phyloP scores from a whole-genome alignment of 176 grass and related monocot species.

The Zoysia pacifica region DNA sequence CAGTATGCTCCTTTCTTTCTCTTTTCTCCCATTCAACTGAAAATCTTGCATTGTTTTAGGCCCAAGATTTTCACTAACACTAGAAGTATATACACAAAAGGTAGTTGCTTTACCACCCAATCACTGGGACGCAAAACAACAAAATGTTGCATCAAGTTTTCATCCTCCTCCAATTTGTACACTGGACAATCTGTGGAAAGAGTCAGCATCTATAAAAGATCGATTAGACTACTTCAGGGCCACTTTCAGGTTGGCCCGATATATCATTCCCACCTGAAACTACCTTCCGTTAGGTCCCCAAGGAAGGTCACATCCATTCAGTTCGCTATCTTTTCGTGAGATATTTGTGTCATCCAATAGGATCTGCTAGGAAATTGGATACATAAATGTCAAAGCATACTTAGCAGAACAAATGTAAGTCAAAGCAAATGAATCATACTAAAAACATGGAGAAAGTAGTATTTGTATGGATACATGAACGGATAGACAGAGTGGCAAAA shows the following conservation, averaged over 20 bases:
- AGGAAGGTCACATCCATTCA: not conserved
- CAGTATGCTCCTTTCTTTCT: not conserved
- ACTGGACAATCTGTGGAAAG: constrained; percentile 34
- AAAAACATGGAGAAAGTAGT: not conserved
- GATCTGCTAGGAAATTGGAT: constrained; percentile 21
- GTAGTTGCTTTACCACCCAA: not conserved
- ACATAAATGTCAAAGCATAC: not conserved
- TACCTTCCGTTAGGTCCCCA: constrained; percentile 10
- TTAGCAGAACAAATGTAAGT: not conserved
- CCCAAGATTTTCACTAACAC: constrained; percentile 19
- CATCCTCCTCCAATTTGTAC: constrained; percentile 30
- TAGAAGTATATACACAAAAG: constrained; percentile 33
- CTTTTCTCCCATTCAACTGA: not conserved
- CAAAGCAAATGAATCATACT: not conserved
- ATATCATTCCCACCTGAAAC: constrained; percentile 6
- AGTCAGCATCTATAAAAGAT: constrained; percentile 22
- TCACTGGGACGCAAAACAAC: constrained; percentile 16
- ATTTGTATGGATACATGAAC: not conserved
- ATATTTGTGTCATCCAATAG: constrained; percentile 10
- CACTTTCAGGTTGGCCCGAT: not conserved
- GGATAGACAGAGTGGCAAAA: not conserved
- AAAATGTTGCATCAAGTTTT: constrained; percentile 35
- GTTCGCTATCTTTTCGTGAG: constrained; percentile 19
- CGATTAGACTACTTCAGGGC: constrained; percentile 1
- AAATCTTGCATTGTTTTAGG: not conserved